Evolutionary conservation across 495 filamentous ascomycete species (phyloP), one percentile per base, ranked within the genome.

Genomic region (Aspergillus leporis): DNA sequence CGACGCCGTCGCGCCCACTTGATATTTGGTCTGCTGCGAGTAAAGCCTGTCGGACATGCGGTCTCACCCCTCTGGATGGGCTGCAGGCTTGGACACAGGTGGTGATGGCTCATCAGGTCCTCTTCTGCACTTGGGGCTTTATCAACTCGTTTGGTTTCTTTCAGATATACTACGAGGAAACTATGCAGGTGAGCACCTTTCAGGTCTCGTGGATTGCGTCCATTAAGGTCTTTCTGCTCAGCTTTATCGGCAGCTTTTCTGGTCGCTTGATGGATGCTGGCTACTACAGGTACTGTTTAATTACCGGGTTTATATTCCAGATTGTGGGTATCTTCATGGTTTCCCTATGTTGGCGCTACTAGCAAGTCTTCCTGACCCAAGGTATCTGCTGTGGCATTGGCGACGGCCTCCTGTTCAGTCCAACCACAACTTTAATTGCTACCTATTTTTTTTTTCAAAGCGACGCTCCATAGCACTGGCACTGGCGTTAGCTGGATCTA

Each of bases 161-260:
- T n/a, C n/a, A n/a, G 73, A 87, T 6, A 90, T 89, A 68, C 0
- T 85, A 90, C 74, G 90, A 90, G 65, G 75, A 77, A 23, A 59
- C 70, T 2, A 63, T 63, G 14, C 59, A 75, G 4, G 22, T 55
- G 9, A 69, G 75, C 16, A 50, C 81, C 0, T 80, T 83, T 0
- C 84, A 83, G 0, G 75, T 90, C 53, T 84, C 84, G 3, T 89
- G 86, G 74, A 77, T 79, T 48, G 74, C 73, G 2, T 73, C 70
- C 19, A 43, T 74, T 2, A 63, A 74, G 53, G 55, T 68, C 40
- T 70, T 66, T 46, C 55, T 70, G 30, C 53, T 72, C 3, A 64
- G 70, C 38, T 63, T 60, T 45, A 62, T 68, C 47, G 60, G 60
- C 23, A 56, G 63, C 10, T 72, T 85, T 36, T 74, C 83, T 12